Conservation (phyloP, 2,329 filamentous ascomycete genomes). For the Grosmannia penicillata region DNA sequence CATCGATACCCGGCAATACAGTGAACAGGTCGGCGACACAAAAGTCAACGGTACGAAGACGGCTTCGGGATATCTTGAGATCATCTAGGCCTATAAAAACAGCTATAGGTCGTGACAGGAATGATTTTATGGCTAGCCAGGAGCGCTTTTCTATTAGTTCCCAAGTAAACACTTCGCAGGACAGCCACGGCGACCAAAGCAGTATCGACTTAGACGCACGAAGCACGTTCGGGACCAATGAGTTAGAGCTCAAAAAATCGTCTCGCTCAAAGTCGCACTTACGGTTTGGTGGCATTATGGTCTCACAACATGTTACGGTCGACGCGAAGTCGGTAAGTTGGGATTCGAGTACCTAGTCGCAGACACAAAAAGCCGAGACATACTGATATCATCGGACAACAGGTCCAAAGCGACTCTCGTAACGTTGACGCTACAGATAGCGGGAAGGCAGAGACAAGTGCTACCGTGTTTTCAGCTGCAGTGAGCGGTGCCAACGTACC, state of each 20-base stretch:
- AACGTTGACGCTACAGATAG: too few relatives aligned
- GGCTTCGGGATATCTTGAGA: too few relatives aligned
- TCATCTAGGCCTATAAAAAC: too few relatives aligned
- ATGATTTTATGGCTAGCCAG: neutral
- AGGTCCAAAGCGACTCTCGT: too few relatives aligned
- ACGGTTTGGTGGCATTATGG: slow-evolving; percentile 8
- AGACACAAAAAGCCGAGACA: too few relatives aligned
- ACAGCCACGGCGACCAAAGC: slow-evolving; percentile 15
- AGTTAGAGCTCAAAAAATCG: neutral
- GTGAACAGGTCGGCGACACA: neutral
- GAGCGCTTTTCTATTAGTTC: neutral
- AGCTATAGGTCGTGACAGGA: neutral
- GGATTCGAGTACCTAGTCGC: too few relatives aligned
- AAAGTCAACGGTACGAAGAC: neutral
- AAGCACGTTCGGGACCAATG: neutral
- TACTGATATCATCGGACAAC: too few relatives aligned
- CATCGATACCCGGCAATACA: neutral
- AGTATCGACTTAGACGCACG: slow-evolving; percentile 10
- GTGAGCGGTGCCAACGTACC: too few relatives aligned
- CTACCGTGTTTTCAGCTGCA: too few relatives aligned
- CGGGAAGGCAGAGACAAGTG: too few relatives aligned
- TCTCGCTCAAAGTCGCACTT: neutral
- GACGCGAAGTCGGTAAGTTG: too few relatives aligned
- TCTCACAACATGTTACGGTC: slow-evolving; percentile 8
- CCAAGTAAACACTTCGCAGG: neutral